Evolutionary conservation across 768 basidiomycete genomes (phyloP).

Genomic region (Tricholoma sp.): DNA sequence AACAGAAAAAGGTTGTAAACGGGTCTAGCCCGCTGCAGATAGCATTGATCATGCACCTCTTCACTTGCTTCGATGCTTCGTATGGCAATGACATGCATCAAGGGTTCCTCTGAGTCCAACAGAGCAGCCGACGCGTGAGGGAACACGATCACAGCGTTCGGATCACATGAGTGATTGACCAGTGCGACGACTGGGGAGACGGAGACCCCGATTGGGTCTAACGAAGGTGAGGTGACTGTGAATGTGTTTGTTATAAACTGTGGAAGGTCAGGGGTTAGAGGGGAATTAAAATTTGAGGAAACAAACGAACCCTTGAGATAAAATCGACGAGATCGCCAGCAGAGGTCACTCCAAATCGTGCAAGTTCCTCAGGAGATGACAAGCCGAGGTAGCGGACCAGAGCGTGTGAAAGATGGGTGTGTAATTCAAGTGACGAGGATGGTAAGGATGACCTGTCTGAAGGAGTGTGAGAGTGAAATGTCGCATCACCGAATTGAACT

Average conservation of each 20-base stretch:
- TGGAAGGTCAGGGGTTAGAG: slow-evolving; percentile 1
- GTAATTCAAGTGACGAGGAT: slow-evolving; percentile 44
- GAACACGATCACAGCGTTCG: slow-evolving; percentile 90
- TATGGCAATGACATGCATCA: slow-evolving; percentile 71
- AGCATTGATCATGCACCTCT: slow-evolving; percentile 45
- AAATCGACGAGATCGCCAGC: slow-evolving; percentile 62
- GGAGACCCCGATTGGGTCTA: slow-evolving; percentile 80
- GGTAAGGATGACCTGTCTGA: slow-evolving; percentile 55
- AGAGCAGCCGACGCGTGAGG: slow-evolving; percentile 44
- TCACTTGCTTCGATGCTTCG: slow-evolving; percentile 57
- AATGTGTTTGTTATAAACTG: slow-evolving; percentile 93
- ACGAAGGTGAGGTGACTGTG: slow-evolving; percentile 70
- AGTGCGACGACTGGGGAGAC: slow-evolving; percentile 77
- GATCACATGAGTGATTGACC: slow-evolving; percentile 84
- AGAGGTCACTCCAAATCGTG: slow-evolving; percentile 49
- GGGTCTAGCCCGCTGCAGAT: neutral
- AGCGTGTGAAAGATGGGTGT: slow-evolving; percentile 69
- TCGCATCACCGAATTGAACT: slow-evolving; percentile 28
- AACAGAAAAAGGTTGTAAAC: neutral
- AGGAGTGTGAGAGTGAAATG: neutral
- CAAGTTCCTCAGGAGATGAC: slow-evolving; percentile 52
- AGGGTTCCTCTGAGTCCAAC: slow-evolving; percentile 43
- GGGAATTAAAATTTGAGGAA: neutral
- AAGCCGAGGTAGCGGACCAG: slow-evolving; percentile 67
- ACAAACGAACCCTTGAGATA: slow-evolving; percentile 58